A percentile compares a stretch with the other conserved stretches of the same genome.
Conservation (phyloP, 805 yeast species). For the Candida sanyiensis region DNA sequence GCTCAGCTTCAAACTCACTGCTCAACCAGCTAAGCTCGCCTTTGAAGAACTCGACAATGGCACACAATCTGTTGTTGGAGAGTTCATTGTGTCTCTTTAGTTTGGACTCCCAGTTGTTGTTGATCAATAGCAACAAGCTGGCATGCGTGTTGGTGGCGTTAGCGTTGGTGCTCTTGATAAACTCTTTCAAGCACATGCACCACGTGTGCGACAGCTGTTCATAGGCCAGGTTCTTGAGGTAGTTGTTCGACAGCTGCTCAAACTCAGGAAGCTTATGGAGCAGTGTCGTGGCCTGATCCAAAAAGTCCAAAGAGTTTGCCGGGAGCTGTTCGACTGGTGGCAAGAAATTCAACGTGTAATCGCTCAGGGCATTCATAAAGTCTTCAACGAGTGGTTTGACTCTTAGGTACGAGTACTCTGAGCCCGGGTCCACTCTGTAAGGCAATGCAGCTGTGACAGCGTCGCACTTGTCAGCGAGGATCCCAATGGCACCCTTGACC, state of each 20-base stretch:
- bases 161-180: conserved; percentile 17
- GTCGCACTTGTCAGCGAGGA: conserved; percentile 38
- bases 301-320: conserved; percentile 50
- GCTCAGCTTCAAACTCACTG: conserved; percentile 14
- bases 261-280: conserved; percentile 65
- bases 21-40: conserved; percentile 32
- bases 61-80: conserved; percentile 37
- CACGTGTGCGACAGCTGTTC: conserved; percentile 57
- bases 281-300: conserved; percentile 54
- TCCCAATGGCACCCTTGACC: conserved; percentile 43
- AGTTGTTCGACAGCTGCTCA: conserved; percentile 39
- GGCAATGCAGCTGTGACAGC: conserved; percentile 51
- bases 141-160: conserved; percentile 22
- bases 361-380: conserved; percentile 65
- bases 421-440: conserved; percentile 63
- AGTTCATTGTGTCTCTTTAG: conserved; percentile 40
- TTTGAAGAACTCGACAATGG: conserved; percentile 39
- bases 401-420: conserved; percentile 73
- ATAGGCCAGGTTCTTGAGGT: conserved; percentile 44
- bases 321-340: conserved; percentile 61
- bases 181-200: conserved; percentile 40
- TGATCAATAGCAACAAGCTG: conserved; percentile 33
- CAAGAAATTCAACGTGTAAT: conserved; percentile 63
- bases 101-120: conserved; percentile 36
- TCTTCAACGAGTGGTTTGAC: conserved; percentile 64